Evolutionary conservation across 1,284 basidiomycete genomes (phyloP), one percentile per base, ranked within the genome.

Genomic region (Sporisorium reilianum): DNA sequence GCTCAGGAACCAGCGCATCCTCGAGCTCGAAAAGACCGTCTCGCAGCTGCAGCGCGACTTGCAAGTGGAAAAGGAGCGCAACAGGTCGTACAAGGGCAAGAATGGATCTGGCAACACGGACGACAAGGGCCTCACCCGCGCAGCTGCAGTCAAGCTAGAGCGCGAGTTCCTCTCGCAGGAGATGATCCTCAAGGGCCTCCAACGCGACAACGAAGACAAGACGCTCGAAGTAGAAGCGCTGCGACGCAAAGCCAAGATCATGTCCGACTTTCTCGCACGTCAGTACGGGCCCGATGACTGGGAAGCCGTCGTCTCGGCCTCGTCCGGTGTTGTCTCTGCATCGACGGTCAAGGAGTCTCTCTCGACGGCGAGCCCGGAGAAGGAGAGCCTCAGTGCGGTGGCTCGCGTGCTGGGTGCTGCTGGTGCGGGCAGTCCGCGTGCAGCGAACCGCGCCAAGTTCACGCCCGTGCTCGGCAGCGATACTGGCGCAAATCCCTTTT

Each of bases 131-230:
- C 65, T 81, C 11, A 80, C 78, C 0, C 41, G 72, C n/a, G 64
- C 65, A 20, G 65, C 72, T 38, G 73, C 78, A 1, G 42, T 67
- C 54, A 77, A 80, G 63, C 67, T 81, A 20, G 79, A 81, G 54
- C 64, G 72, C 38, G 79, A 81, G 41, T 81, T 81, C 49, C 52
- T 74, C 3, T 68, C 70, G 28, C 79, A 81, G 45, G 79, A 81
- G 51, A 76, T 74, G 75, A 81, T 81, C 53, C 64, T 81, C 41
- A 73, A 79, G 41, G 79, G 79, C 14, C 60, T 81, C 4, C 79
- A 81, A 46, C 49, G 74, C 26, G 79, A 80, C 62, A 81, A 81
- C 46, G 79, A 81, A 55, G 64, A 67, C 48, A 79, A 80, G 69
- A 81, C 78, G 46, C 65, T 80, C 48, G 78, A 81, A 38, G 69